Conservation (phyloP, 2,329 filamentous ascomycete genomes). For the Macrophomina tecta region DNA sequence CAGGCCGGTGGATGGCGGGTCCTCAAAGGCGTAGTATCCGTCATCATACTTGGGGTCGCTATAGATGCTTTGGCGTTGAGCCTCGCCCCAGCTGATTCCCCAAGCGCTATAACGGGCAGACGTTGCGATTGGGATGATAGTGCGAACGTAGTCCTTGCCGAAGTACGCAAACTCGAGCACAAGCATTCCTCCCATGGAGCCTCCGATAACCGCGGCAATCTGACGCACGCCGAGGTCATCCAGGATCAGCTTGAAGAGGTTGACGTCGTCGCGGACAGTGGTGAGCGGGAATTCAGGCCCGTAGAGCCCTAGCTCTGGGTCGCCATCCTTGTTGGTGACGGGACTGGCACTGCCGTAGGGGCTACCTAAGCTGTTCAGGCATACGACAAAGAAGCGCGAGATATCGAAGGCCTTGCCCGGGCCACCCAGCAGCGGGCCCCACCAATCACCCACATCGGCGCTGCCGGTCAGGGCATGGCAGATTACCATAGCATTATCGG, state of each 20-base stretch:
- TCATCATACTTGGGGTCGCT: constrained; percentile 98
- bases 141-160: constrained; percentile 82
- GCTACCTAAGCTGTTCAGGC: constrained; percentile 84
- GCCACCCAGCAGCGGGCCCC: constrained; percentile 81
- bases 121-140: constrained; percentile 82
- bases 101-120: constrained; percentile 85
- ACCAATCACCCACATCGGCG: constrained; percentile 86
- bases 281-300: constrained; percentile 96
- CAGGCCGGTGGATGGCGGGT: constrained; percentile 84
- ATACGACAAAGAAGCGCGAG: constrained; percentile 83
- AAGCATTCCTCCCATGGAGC: constrained; percentile 88
- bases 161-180: constrained; percentile 93
- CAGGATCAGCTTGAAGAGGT: constrained; percentile 78
- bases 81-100: constrained; percentile 91
- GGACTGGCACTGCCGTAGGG: constrained; percentile 88
- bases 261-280: constrained; percentile 93
- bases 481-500: constrained; percentile 70
- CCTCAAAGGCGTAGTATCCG: constrained; percentile 87
- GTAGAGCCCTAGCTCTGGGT: constrained; percentile 75
- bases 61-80: constrained; percentile 92
- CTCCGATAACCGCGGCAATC: constrained; percentile 79
- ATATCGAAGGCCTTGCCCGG: constrained; percentile 81
- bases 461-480: constrained; percentile 88
- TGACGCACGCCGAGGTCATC: constrained; percentile 81
- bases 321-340: constrained; percentile 85